Evolutionary conservation across 805 yeast genomes (phyloP).

Genomic region (Kuraishia ogatae): DNA sequence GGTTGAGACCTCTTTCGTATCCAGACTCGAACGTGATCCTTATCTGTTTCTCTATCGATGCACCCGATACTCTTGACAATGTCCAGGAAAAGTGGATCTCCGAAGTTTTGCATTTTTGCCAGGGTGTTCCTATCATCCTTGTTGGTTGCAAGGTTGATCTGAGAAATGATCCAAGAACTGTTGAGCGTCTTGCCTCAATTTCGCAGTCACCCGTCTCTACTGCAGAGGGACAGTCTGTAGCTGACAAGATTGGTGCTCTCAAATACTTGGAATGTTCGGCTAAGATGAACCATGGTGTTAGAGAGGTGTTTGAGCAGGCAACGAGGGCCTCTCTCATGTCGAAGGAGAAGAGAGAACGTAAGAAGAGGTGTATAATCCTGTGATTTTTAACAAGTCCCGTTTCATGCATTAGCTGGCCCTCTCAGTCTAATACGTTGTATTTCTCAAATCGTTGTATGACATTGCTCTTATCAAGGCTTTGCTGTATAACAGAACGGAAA

Average conservation of each 20-base stretch:
- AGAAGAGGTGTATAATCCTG: slow-evolving; percentile 66
- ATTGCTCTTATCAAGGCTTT: not conserved
- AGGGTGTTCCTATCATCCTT: slow-evolving; percentile 83
- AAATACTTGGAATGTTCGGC: slow-evolving; percentile 91
- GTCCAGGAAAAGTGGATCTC: slow-evolving; percentile 96
- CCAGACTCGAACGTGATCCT: slow-evolving; percentile 90
- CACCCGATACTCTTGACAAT: slow-evolving; percentile 88
- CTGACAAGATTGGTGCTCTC: slow-evolving; percentile 82
- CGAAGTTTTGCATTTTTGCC: slow-evolving; percentile 90
- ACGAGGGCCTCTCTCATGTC: slow-evolving; percentile 82
- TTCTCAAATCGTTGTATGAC: not conserved
- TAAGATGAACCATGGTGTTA: slow-evolving; percentile 82
- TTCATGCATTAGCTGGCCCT: not conserved
- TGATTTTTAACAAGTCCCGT: slow-evolving; percentile 20
- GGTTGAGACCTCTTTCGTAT: slow-evolving; percentile 83
- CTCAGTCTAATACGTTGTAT: not conserved
- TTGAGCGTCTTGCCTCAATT: slow-evolving; percentile 64
- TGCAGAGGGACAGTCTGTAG: slow-evolving; percentile 80
- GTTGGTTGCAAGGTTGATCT: slow-evolving; percentile 91
- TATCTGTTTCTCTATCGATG: slow-evolving; percentile 84
- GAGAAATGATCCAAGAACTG: slow-evolving; percentile 72
- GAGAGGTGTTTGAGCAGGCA: slow-evolving; percentile 88
- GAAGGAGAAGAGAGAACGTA: slow-evolving; percentile 45
- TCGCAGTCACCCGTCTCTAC: slow-evolving; percentile 76
- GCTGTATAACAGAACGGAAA: not conserved